Evolutionary conservation across 106 monocot genomes (phyloP).

Genomic region (Agapanthus africanus): DNA sequence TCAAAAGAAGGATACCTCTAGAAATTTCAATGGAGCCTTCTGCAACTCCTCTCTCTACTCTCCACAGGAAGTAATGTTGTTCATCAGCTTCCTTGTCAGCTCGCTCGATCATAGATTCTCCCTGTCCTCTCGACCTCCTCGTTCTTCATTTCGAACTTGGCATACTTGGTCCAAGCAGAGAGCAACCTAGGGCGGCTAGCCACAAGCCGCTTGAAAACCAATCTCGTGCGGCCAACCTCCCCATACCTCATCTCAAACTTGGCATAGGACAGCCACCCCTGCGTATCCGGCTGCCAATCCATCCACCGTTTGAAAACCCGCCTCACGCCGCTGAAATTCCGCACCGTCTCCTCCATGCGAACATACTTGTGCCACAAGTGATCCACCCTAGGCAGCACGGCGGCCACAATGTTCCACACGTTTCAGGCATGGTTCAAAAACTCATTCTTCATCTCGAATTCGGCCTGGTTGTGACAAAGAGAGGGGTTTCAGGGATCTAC

Average conservation of each 20-base stretch:
- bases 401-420: conserved; percentile 88
- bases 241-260: conserved; percentile 85
- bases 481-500: conserved; percentile 81
- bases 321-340: conserved; percentile 60
- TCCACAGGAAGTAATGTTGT: conserved; percentile 68
- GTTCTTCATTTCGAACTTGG: no score
- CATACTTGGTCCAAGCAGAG: no score
- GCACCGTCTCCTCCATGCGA: conserved; percentile 91
- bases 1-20: conserved; percentile 45
- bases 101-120: no score
- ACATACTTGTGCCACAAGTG: conserved; percentile 99
- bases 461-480: conserved; percentile 93
- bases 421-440: conserved; percentile 88
- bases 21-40: conserved; percentile 96
- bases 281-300: conserved; percentile 78
- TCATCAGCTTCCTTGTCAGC: conserved; percentile 72
- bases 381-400: conserved; percentile 81
- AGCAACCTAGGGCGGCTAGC: no score
- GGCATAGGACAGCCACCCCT: conserved; percentile 85
- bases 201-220: no score
- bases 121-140: no score
- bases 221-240: conserved; percentile 58
- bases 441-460: conserved; percentile 86
- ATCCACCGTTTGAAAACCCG: conserved; percentile 93
- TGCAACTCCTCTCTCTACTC: conserved; percentile 81